A percentile compares a stretch with the other conserved stretches of the same genome.
phyloP scores from a whole-genome alignment of 2,329 filamentous ascomycete species.

The Pyrenophora seminiperda region DNA sequence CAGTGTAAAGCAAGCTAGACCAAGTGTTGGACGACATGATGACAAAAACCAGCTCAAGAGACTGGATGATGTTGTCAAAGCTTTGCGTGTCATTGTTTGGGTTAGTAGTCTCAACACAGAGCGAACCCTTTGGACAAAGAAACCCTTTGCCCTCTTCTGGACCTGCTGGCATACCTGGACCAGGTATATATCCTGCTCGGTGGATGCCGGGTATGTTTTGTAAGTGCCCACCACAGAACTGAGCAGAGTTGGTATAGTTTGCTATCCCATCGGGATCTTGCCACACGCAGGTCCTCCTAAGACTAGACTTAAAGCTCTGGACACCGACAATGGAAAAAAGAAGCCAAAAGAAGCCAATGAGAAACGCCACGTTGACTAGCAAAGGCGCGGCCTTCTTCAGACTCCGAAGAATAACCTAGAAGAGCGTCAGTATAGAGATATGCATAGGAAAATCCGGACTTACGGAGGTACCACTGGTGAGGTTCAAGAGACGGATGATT shows the following conservation, averaged over 20 bases:
- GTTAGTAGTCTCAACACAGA: conserved; percentile 78
- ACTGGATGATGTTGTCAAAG: conserved; percentile 94
- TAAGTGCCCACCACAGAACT: conserved; percentile 87
- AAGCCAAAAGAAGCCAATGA: conserved; percentile 97
- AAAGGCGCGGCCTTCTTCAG: conserved; percentile 93
- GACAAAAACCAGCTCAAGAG: conserved; percentile 92
- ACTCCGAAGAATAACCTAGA: conserved; percentile 86
- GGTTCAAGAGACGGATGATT: conserved; percentile 84
- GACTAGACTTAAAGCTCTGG: conserved; percentile 77
- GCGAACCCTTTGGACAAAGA: conserved; percentile 80
- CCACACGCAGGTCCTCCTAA: conserved; percentile 57
- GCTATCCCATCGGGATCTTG: conserved; percentile 56
- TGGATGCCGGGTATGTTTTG: conserved; percentile 56
- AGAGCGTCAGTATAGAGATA: conserved; percentile 9
- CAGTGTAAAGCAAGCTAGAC: conserved; percentile 91
- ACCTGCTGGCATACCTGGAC: conserved; percentile 44
- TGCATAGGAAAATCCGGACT: conserved; percentile 38
- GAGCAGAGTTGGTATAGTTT: conserved; percentile 62
- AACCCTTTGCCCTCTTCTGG: conserved; percentile 73
- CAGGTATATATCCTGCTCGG: conserved; percentile 68
- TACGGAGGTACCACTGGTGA: conserved; percentile 92
- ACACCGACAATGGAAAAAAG: conserved; percentile 96
- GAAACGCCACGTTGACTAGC: conserved; percentile 88
- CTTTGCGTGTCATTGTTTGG: conserved; percentile 86
- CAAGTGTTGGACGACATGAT: conserved; percentile 99